Percentiles rank a stretch among this genome's conserved stretches.
phyloP scores from a whole-genome alignment of 2,329 filamentous ascomycete genomes.

The Colletotrichum eremochloae region DNA sequence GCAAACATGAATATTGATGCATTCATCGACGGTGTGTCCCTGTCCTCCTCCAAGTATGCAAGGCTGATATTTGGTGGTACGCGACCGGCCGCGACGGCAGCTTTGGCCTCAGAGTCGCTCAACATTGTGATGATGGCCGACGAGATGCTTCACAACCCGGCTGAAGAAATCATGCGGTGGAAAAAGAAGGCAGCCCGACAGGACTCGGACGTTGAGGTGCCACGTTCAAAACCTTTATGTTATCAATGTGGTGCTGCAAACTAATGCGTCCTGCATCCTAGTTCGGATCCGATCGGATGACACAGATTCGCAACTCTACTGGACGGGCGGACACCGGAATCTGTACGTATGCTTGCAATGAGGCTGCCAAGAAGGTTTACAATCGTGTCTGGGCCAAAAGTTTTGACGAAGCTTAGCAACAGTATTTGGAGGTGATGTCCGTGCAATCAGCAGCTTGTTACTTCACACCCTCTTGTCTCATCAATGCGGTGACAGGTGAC shows the following conservation, averaged over 20 bases:
- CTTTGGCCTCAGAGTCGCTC: slow-evolving; percentile 41
- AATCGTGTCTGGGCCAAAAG: slow-evolving; percentile 37
- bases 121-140: slow-evolving; percentile 25
- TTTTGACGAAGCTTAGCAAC: slow-evolving; percentile 27
- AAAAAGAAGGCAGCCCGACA: background rate
- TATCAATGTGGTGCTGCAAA: background rate
- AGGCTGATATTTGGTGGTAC: slow-evolving; percentile 53
- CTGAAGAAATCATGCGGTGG: slow-evolving; percentile 2
- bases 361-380: slow-evolving; percentile 40
- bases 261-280: slow-evolving; percentile 11
- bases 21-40: slow-evolving; percentile 54
- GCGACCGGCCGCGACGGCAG: slow-evolving; percentile 53
- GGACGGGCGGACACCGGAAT: background rate
- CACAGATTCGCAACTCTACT: slow-evolving; percentile 39
- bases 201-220: slow-evolving; percentile 2
- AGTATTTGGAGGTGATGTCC: background rate
- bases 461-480: background rate
- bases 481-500: background rate
- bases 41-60: slow-evolving; percentile 53
- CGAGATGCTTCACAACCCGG: slow-evolving; percentile 8
- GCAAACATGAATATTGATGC: slow-evolving; percentile 55
- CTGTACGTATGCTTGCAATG: slow-evolving; percentile 21
- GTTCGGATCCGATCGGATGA: slow-evolving; percentile 39
- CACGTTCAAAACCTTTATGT: slow-evolving; percentile 32
- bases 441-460: slow-evolving; percentile 26